phyloP scores from a whole-genome alignment of 805 yeast species.

The Candida dajiaensis region DNA sequence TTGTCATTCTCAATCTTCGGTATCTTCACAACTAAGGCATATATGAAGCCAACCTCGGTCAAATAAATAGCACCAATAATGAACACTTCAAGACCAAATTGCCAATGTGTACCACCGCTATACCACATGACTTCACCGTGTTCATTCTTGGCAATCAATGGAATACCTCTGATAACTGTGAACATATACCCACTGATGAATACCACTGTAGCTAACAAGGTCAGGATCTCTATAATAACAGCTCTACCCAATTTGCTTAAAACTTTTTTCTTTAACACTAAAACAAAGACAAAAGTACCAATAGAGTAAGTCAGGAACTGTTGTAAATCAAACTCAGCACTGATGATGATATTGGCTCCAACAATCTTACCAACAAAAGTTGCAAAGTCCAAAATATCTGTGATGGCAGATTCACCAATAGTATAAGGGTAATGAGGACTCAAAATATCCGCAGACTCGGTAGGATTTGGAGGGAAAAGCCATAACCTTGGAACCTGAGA shows the following conservation, averaged over 20 bases:
- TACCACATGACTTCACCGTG: slow-evolving; percentile 47
- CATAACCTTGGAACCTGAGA: slow-evolving; percentile 60
- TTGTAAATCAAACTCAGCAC: slow-evolving; percentile 35
- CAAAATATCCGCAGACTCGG: slow-evolving; percentile 19
- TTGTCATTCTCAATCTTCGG: slow-evolving; percentile 17
- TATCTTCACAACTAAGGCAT: slow-evolving; percentile 35
- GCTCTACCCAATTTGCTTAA: slow-evolving; percentile 25
- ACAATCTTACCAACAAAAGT: slow-evolving; percentile 43
- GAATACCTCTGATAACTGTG: slow-evolving; percentile 52
- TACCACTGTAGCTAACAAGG: slow-evolving; percentile 36
- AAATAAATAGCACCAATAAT: slow-evolving; percentile 47
- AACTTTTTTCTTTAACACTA: slow-evolving; percentile 44
- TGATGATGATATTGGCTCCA: slow-evolving; percentile 37
- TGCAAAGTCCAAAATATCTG: slow-evolving; percentile 45
- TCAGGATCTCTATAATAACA: slow-evolving; percentile 24
- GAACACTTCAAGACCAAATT: slow-evolving; percentile 63
- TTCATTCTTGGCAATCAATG: slow-evolving; percentile 51
- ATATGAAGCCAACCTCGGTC: slow-evolving; percentile 35
- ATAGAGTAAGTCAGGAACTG: slow-evolving; percentile 42
- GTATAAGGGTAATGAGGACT: slow-evolving; percentile 32
- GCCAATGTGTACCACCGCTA: slow-evolving; percentile 62
- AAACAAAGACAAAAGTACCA: slow-evolving; percentile 37
- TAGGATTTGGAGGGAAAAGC: slow-evolving; percentile 49
- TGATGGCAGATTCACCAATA: slow-evolving; percentile 23
- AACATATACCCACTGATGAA: slow-evolving; percentile 62